A percentile compares a stretch with the other conserved stretches of the same genome.
Evolutionary conservation across 495 filamentous ascomycete species (phyloP).

Genomic region (Pyrenopolyporus hunteri): DNA sequence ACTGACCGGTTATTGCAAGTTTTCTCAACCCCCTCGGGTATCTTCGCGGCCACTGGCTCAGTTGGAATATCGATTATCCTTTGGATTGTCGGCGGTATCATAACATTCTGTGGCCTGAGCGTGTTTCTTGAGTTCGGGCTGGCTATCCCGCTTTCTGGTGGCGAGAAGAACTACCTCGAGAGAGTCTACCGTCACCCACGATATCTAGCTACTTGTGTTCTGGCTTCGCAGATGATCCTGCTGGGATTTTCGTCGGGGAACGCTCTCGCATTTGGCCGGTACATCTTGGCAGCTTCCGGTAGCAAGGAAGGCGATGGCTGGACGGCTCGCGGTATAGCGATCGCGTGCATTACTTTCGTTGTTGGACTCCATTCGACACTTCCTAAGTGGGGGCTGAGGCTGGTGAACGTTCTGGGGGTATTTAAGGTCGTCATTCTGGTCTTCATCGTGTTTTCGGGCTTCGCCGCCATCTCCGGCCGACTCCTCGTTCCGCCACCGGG

Average conservation of each 20-base stretch:
- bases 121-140: conserved; percentile 60
- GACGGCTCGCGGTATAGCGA: conserved; percentile 69
- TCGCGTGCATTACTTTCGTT: conserved; percentile 69
- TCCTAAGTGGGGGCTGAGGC: conserved; percentile 70
- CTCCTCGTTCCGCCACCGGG: conserved; percentile 61
- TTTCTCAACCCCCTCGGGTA: conserved; percentile 58
- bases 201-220: conserved; percentile 69
- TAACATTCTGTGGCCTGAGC: conserved; percentile 51
- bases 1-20: conserved; percentile 39
- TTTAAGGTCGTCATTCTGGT: conserved; percentile 72
- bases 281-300: conserved; percentile 69
- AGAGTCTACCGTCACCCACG: conserved; percentile 67
- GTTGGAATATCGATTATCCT: conserved; percentile 47
- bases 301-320: conserved; percentile 65
- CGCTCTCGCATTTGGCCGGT: conserved; percentile 71
- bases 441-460: conserved; percentile 69
- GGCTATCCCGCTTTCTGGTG: conserved; percentile 60
- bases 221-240: conserved; percentile 63
- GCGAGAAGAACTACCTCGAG: conserved; percentile 72
- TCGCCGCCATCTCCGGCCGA: conserved; percentile 65
- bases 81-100: conserved; percentile 48
- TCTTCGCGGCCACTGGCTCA: conserved; percentile 56
- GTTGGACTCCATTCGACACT: conserved; percentile 65
- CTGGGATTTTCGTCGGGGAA: conserved; percentile 65
- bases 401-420: conserved; percentile 68